Percentiles rank a stretch among this genome's conserved stretches.
Evolutionary conservation across 345 rosid species (phyloP).

Genomic region (Brassica carinata): DNA sequence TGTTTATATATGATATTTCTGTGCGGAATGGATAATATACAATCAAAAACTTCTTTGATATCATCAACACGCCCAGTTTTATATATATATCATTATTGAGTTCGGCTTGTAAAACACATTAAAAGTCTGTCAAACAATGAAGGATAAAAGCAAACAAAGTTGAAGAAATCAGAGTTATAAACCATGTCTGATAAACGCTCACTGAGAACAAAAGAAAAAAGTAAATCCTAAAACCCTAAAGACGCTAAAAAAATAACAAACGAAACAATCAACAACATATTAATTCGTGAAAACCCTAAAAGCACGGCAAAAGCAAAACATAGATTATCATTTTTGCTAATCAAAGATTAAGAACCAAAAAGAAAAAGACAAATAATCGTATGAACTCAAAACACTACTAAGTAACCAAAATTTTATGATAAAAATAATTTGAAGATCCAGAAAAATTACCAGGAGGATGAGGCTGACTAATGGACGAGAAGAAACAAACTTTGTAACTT

Average conservation of each 20-base stretch:
- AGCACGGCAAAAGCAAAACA: not conserved
- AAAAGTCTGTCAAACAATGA: not conserved
- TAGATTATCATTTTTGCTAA: not conserved
- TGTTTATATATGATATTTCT: not conserved
- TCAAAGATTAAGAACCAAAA: constrained; percentile 2
- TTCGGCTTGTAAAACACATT: not conserved
- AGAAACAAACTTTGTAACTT: constrained; percentile 11
- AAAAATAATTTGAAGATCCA: not conserved
- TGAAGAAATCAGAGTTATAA: not conserved
- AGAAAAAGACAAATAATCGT: not conserved
- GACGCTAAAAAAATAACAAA: not conserved
- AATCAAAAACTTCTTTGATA: not conserved
- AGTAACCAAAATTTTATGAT: not conserved
- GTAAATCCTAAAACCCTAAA: not conserved
- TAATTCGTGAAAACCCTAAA: not conserved
- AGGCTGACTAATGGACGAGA: constrained; percentile 12
- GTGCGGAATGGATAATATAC: not conserved
- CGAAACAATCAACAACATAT: not conserved
- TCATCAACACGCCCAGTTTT: not conserved
- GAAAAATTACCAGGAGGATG: constrained; percentile 3
- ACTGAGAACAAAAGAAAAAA: not conserved
- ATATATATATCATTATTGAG: not conserved
- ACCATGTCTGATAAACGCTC: not conserved
- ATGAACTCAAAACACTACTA: not conserved
- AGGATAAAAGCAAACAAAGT: not conserved